These are phyloP conservation scores for Seiridium cupressi DNA, from an alignment of 2,329 filamentous ascomycete genomes.

Conservation along the genomic window DNA sequence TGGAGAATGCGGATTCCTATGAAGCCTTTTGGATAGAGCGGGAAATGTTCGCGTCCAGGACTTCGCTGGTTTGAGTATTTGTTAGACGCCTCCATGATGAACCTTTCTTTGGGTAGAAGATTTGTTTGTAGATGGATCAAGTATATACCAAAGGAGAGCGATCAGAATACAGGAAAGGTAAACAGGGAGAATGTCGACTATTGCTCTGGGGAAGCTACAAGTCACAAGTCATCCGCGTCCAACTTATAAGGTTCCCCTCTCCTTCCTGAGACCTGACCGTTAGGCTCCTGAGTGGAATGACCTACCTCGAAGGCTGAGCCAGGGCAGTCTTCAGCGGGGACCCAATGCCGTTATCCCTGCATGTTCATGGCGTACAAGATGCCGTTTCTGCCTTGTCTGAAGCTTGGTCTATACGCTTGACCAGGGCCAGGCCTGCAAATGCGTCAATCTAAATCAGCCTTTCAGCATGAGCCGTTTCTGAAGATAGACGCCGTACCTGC, in stretches of 20 bases:
- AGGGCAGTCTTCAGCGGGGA: neutral
- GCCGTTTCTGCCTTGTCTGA: neutral
- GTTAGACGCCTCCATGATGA: neutral
- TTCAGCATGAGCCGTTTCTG: neutral
- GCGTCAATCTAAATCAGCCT: neutral
- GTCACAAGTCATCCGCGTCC: neutral
- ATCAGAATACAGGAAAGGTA: too few relatives aligned
- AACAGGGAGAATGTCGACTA: neutral
- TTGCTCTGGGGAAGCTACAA: neutral
- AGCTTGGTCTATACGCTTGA: neutral
- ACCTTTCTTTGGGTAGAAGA: neutral
- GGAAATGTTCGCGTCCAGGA: constrained; percentile 43
- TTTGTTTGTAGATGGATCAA: too few relatives aligned
- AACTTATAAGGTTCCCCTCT: neutral
- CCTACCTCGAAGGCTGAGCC: neutral
- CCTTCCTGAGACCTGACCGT: neutral
- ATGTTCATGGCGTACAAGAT: neutral
- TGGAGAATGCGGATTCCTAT: constrained; percentile 43
- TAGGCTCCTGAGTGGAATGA: neutral
- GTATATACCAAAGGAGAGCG: too few relatives aligned
- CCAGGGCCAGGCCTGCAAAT: too few relatives aligned
- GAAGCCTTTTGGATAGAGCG: constrained; percentile 42
- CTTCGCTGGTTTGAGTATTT: constrained; percentile 28
- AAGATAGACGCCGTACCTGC: too few relatives aligned
- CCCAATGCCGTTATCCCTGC: neutral